Evolutionary conservation across 1,284 basidiomycete genomes (phyloP).

Genomic region (Malassezia globosa): DNA sequence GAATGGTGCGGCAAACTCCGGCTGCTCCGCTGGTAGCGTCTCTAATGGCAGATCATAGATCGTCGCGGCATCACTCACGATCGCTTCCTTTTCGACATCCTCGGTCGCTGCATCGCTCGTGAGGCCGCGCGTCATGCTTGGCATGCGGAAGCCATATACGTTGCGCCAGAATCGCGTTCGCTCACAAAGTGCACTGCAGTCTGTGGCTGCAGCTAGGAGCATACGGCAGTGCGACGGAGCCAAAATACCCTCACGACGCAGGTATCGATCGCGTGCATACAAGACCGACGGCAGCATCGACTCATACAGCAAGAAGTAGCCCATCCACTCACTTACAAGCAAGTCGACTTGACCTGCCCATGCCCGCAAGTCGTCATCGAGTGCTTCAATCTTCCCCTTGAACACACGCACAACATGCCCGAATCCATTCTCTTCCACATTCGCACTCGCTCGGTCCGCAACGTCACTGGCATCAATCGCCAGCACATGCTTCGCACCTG

Average conservation of each 20-base stretch:
- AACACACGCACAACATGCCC: slow-evolving; percentile 67
- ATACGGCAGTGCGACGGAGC: slow-evolving; percentile 82
- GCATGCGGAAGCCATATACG: slow-evolving; percentile 60
- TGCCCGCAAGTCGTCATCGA: slow-evolving; percentile 57
- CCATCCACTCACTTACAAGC: slow-evolving; percentile 95
- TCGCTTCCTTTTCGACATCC: slow-evolving; percentile 21
- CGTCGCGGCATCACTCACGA: slow-evolving; percentile 22
- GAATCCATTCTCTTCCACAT: slow-evolving; percentile 68
- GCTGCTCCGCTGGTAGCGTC: slow-evolving; percentile 25
- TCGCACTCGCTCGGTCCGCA: slow-evolving; percentile 67
- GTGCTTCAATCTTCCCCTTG: slow-evolving; percentile 75
- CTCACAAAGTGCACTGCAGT: slow-evolving; percentile 61
- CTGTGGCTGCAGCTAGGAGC: slow-evolving; percentile 69
- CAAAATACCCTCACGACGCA: slow-evolving; percentile 64
- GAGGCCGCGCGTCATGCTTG: slow-evolving; percentile 34
- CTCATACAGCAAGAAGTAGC: slow-evolving; percentile 61
- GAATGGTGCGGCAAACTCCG: slow-evolving; percentile 44
- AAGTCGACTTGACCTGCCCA: slow-evolving; percentile 68
- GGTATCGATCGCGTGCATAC: slow-evolving; percentile 70
- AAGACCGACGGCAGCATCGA: slow-evolving; percentile 94
- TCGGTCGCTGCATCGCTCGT: slow-evolving; percentile 41
- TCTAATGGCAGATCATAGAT: slow-evolving; percentile 40
- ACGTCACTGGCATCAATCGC: slow-evolving; percentile 86
- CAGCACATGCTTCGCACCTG: slow-evolving; percentile 82
- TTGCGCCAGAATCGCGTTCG: slow-evolving; percentile 78